Evolutionary conservation across 78 protist species (phyloP).

Genomic region (Dictyostelium capitatum): DNA sequence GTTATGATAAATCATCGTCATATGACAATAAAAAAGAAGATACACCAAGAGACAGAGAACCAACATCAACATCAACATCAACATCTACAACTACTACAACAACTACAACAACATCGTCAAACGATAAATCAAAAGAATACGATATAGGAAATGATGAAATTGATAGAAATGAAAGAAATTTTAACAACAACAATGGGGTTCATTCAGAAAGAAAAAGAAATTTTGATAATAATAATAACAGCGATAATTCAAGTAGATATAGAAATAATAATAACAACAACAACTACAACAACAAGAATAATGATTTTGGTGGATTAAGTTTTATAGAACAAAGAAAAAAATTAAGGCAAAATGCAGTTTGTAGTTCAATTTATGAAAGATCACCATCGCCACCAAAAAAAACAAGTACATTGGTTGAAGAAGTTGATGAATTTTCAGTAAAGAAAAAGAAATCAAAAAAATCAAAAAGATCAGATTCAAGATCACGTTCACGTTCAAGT

Average conservation of each 20-base stretch:
- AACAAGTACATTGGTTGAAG: neutral
- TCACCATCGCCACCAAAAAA: conserved; percentile 41
- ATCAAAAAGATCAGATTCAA: neutral
- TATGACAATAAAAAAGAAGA: neutral
- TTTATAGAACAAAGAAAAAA: conserved; percentile 26
- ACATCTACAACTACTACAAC: neutral
- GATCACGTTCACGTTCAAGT: neutral
- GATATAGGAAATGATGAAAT: neutral
- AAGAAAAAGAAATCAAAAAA: neutral
- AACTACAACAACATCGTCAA: neutral
- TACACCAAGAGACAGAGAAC: neutral
- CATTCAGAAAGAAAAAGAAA: neutral
- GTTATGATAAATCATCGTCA: neutral
- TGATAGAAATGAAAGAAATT: neutral
- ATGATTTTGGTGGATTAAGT: neutral
- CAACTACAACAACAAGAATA: neutral
- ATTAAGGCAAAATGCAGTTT: conserved; percentile 24
- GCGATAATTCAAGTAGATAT: conserved; percentile 5
- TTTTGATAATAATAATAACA: neutral
- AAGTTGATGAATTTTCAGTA: neutral
- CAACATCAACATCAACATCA: neutral
- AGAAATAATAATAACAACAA: neutral
- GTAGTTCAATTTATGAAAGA: conserved; percentile 16
- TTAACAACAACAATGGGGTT: neutral
- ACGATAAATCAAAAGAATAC: neutral